Evolutionary conservation across 208 protist species (phyloP).

Genomic region (Trypanosoma lewisi): DNA sequence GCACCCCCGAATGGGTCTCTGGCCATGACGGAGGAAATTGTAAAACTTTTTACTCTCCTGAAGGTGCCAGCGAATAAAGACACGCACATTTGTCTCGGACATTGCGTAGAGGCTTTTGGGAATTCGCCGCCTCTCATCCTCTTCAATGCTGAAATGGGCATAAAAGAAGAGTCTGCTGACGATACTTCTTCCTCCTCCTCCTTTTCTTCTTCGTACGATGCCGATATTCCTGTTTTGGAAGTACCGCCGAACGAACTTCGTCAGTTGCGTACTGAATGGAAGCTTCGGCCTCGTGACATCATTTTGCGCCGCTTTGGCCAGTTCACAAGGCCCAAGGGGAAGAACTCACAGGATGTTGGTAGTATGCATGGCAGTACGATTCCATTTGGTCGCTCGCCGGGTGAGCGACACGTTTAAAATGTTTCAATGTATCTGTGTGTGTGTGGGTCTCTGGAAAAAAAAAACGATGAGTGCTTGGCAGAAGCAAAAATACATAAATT

Average conservation of each 20-base stretch:
- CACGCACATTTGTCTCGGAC: constrained; percentile 52
- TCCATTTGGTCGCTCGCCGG: constrained; percentile 76
- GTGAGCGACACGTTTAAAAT: constrained; percentile 55
- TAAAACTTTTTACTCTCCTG: constrained; percentile 59
- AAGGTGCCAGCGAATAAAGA: constrained; percentile 59
- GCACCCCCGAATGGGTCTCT: constrained; percentile 45
- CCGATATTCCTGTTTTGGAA: constrained; percentile 40
- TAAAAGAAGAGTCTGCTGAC: constrained; percentile 18
- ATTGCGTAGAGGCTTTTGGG: constrained; percentile 51
- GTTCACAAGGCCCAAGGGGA: constrained; percentile 33
- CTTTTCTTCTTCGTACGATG: constrained; percentile 41
- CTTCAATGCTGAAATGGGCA: constrained; percentile 26
- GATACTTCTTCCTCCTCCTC: too few relatives aligned
- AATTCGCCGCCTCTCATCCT: constrained; percentile 31
- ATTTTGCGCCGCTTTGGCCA: constrained; percentile 78
- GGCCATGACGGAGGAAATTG: constrained; percentile 68
- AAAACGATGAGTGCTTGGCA: too few relatives aligned
- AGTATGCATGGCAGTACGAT: constrained; percentile 78
- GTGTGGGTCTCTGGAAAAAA: too few relatives aligned
- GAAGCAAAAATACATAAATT: too few relatives aligned
- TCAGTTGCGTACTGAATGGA: constrained; percentile 61
- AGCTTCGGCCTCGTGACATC: constrained; percentile 70
- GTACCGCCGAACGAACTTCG: constrained; percentile 66
- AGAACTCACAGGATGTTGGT: constrained; percentile 40
- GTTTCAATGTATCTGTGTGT: background rate